Percentiles rank a stretch among this genome's conserved stretches.
phyloP scores from a whole-genome alignment of 495 filamentous ascomycete genomes.

The Penicillium flavigenum region DNA sequence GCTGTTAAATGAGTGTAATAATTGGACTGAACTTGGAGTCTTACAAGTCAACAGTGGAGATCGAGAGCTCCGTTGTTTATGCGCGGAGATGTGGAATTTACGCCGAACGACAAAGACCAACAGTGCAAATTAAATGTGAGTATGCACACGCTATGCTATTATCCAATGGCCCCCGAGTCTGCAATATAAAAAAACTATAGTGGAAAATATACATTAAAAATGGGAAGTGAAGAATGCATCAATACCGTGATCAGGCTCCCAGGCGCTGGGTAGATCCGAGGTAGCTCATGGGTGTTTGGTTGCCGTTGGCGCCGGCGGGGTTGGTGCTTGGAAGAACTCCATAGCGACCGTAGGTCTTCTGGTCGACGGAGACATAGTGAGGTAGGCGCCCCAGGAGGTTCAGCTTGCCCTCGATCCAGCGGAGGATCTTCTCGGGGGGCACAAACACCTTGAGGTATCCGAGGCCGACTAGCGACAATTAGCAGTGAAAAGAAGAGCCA shows the following conservation, averaged over 20 bases:
- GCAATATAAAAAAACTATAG: slow-evolving; percentile 18
- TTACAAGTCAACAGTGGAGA: slow-evolving; percentile 16
- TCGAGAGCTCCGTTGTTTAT: slow-evolving; percentile 25
- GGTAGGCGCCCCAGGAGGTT: slow-evolving; percentile 79
- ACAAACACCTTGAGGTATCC: slow-evolving; percentile 83
- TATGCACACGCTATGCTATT: slow-evolving; percentile 31
- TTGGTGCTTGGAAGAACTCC: slow-evolving; percentile 73
- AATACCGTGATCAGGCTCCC: slow-evolving; percentile 47
- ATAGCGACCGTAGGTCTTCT: slow-evolving; percentile 95
- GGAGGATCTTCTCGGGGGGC: slow-evolving; percentile 75
- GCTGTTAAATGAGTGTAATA: slow-evolving; percentile 13
- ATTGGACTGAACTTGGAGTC: slow-evolving; percentile 9
- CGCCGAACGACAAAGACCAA: slow-evolving; percentile 25
- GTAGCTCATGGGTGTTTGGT: slow-evolving; percentile 55
- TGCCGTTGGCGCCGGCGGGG: slow-evolving; percentile 34
- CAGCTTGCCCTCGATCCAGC: slow-evolving; percentile 81
- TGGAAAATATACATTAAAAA: slow-evolving; percentile 41
- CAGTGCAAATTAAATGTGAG: slow-evolving; percentile 24
- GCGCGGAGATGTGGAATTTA: slow-evolving; percentile 27
- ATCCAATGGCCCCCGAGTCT: slow-evolving; percentile 21
- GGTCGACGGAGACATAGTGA: slow-evolving; percentile 88
- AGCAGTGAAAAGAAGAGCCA: not conserved
- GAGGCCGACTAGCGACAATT: slow-evolving; percentile 60
- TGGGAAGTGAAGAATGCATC: slow-evolving; percentile 13
- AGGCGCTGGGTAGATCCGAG: slow-evolving; percentile 63